phyloP scores from a whole-genome alignment of 1,139 yeast species.

The Debaryomyces fabryi region DNA sequence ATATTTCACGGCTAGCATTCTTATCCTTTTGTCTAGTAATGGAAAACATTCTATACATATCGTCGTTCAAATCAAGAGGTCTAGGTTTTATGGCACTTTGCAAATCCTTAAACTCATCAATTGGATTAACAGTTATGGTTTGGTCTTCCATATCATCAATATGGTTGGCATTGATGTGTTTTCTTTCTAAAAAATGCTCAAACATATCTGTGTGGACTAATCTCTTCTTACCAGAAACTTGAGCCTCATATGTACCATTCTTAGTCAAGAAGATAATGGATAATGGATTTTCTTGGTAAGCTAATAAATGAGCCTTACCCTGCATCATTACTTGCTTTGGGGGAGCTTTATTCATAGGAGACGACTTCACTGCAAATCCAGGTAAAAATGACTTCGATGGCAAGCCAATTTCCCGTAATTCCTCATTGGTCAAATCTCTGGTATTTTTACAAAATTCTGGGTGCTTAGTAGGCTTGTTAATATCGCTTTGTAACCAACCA shows the following conservation, averaged over 20 bases:
- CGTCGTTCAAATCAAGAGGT: conserved; percentile 23
- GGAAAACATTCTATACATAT: conserved; percentile 21
- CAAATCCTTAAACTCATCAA: conserved; percentile 18
- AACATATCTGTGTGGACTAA: conserved; percentile 31
- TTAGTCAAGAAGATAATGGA: conserved; percentile 21
- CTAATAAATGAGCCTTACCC: conserved; percentile 27
- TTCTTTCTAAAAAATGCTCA: conserved; percentile 25
- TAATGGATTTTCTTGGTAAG: conserved; percentile 22
- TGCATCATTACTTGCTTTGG: conserved; percentile 31
- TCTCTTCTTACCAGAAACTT: conserved; percentile 20
- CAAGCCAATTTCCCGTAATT: conserved; percentile 16
- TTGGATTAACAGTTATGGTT: conserved; percentile 18
- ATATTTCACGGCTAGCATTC: conserved; percentile 22
- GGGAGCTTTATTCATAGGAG: conserved; percentile 36
- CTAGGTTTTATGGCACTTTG: conserved; percentile 19
- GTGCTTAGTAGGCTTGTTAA: conserved; percentile 29
- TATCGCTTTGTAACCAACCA: conserved; percentile 27
- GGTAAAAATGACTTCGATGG: conserved; percentile 24
- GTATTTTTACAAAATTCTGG: conserved; percentile 23
- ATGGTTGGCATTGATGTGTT: conserved; percentile 20
- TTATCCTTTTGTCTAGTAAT: conserved; percentile 20
- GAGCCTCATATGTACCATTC: conserved; percentile 21
- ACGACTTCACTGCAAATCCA: conserved; percentile 28
- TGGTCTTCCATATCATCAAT: conserved; percentile 15
- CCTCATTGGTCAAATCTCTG: conserved; percentile 18